phyloP scores from a whole-genome alignment of 169 alveolate species.

The Eimeria tenella region DNA sequence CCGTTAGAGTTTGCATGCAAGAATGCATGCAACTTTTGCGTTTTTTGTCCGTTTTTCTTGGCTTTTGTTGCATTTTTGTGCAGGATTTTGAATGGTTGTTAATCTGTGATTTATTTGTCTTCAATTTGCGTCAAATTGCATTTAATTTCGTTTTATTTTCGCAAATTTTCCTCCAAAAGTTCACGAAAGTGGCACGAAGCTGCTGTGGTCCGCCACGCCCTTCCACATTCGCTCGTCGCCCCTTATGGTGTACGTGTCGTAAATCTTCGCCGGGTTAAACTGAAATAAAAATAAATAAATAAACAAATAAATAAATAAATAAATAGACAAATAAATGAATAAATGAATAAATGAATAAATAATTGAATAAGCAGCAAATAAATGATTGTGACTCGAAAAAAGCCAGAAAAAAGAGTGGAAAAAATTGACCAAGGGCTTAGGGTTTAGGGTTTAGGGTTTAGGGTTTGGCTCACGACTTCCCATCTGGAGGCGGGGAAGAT shows the following conservation, averaged over 20 bases:
- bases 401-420: not conserved
- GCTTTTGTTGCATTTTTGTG: too few relatives aligned
- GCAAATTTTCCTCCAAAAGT: too few relatives aligned
- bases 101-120: too few relatives aligned
- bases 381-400: not conserved
- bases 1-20: too few relatives aligned
- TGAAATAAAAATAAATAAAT: not conserved
- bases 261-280: conserved; percentile 70
- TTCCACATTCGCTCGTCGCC: conserved; percentile 69
- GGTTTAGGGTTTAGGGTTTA: conserved; percentile 47
- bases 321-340: too few relatives aligned
- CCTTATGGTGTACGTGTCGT: conserved; percentile 71
- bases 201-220: conserved; percentile 50
- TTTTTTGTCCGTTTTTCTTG: too few relatives aligned
- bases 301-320: not conserved
- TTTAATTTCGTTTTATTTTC: too few relatives aligned
- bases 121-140: too few relatives aligned
- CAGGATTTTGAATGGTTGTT: too few relatives aligned
- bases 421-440: not conserved
- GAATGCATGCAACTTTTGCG: too few relatives aligned
- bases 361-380: not conserved
- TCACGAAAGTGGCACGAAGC: not conserved
- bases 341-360: too few relatives aligned
- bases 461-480: conserved; percentile 80
- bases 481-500: conserved; percentile 88